Conservation (phyloP, 805 yeast genomes). For the Torulaspora maleeae region DNA sequence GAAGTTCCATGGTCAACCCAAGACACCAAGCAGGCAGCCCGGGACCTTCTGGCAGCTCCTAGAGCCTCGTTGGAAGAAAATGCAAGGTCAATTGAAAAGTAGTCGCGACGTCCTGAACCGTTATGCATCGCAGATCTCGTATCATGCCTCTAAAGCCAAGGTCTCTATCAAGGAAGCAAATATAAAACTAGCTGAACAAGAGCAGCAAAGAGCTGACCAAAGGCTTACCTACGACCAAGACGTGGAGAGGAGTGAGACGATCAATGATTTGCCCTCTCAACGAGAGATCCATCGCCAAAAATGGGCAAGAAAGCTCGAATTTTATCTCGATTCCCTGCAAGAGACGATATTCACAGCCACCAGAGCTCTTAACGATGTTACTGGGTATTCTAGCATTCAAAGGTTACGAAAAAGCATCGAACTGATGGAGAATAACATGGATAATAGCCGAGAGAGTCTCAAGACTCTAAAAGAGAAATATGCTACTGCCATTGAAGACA, state of each 20-base stretch:
- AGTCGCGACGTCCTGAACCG: slow-evolving; percentile 11
- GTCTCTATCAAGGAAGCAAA: slow-evolving; percentile 38
- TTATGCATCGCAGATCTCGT: slow-evolving; percentile 15
- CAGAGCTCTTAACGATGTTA: slow-evolving; percentile 75
- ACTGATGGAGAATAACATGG: slow-evolving; percentile 47
- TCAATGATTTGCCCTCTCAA: slow-evolving; percentile 44
- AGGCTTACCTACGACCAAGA: slow-evolving; percentile 37
- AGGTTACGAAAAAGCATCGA: slow-evolving; percentile 59
- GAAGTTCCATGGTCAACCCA: not conserved
- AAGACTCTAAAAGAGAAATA: slow-evolving; percentile 47
- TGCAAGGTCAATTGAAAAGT: slow-evolving; percentile 11
- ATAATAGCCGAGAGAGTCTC: slow-evolving; percentile 45
- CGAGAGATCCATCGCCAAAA: slow-evolving; percentile 39
- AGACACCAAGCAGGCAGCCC: not conserved
- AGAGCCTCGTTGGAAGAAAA: slow-evolving; percentile 16
- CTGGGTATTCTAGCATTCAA: slow-evolving; percentile 85
- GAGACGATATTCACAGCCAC: slow-evolving; percentile 57
- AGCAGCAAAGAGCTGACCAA: slow-evolving; percentile 34
- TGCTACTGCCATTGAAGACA: slow-evolving; percentile 53
- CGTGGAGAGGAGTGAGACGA: slow-evolving; percentile 29
- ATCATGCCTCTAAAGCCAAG: slow-evolving; percentile 31
- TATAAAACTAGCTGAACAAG: slow-evolving; percentile 36
- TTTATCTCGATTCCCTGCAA: slow-evolving; percentile 52
- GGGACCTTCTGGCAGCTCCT: slow-evolving; percentile 4
- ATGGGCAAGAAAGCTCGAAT: slow-evolving; percentile 44